Base-by-base conservation (phyloP, 495 filamentous ascomycete species). In the Aspergillus bridgeri region DNA sequence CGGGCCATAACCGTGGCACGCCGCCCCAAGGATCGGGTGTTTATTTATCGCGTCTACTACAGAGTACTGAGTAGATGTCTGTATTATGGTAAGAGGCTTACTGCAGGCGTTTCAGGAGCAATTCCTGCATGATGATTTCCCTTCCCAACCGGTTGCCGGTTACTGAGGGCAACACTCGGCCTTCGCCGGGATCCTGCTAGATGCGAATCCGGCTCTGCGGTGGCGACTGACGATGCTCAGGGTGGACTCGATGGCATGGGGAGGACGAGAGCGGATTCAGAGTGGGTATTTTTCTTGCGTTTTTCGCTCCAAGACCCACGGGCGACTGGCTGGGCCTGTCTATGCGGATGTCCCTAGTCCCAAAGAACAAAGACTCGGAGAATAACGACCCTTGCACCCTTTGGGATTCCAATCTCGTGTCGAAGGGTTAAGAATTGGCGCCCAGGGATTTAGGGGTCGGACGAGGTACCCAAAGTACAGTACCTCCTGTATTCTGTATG, bases 1-100 rank as follows among this genome's bases (percentile, higher is more conserved):
- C 57, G 60, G 57, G 17, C 9, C 21, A 29, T 18, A 60, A 46
- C 63, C 63, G 54, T 51, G 57, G 54, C 24, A 53, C 57, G 13
- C 20, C 6, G 33, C 42, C 51, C 63, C 63, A 65, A 44, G 60
- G 60, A 58, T 59, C 45, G 42, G 5, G 43, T 62, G 57, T 65
- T 62, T 65, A 65, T 62, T 65, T 65, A 27, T 45, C 33, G 13
- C 3, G 33, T 38, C 33, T 38, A 38, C 33, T 38, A 15, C 33
- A 13, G 8, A 13, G 13, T 38, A 38, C 33, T 15, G 33, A 38
- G 17, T 38, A n/a, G n/a, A n/a, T n/a, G n/a, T n/a, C n/a, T n/a
- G n/a, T n/a, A n/a, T n/a, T n/a, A n/a, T n/a, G n/a, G n/a, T n/a
- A n/a, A n/a, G n/a, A n/a, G n/a, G 33, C 33, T 38, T 38, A 38